Percentiles rank a stretch among this genome's conserved stretches.
These are phyloP conservation scores for Cutaneotrichosporon sp. DNA, from an alignment of 1,284 basidiomycete species.

Conservation along the genomic window DNA sequence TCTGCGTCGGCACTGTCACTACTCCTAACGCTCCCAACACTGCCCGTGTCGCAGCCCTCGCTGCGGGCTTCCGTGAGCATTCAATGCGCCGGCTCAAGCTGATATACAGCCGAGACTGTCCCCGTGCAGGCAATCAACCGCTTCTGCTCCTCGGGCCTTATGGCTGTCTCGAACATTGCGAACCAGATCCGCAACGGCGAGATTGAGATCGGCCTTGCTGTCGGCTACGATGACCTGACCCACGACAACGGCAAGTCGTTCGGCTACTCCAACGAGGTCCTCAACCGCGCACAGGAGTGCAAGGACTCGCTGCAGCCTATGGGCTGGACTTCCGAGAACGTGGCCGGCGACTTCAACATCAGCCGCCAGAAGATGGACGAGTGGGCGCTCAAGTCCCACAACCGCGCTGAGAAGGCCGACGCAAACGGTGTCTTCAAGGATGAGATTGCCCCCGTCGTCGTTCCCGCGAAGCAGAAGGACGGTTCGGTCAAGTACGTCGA, in stretches of 20 bases:
- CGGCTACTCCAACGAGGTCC: constrained; percentile 68
- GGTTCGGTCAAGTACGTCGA: background rate
- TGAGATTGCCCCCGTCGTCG: constrained; percentile 83
- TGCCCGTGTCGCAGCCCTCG: constrained; percentile 11
- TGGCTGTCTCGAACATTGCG: constrained; percentile 64
- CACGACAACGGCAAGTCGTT: constrained; percentile 72
- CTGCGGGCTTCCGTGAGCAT: constrained; percentile 17
- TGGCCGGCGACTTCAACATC: constrained; percentile 75
- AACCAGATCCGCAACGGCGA: constrained; percentile 77
- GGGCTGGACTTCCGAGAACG: constrained; percentile 96
- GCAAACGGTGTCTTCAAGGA: constrained; percentile 81
- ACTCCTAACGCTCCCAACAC: constrained; percentile 14
- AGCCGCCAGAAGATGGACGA: constrained; percentile 78
- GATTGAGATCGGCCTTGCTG: constrained; percentile 88
- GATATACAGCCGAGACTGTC: constrained; percentile 40
- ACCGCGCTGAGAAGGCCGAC: constrained; percentile 79
- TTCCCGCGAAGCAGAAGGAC: constrained; percentile 67
- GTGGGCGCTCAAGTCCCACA: constrained; percentile 72
- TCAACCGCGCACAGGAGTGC: constrained; percentile 65
- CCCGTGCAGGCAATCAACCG: constrained; percentile 87
- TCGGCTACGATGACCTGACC: constrained; percentile 95
- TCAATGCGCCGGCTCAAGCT: background rate
- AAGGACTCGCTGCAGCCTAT: constrained; percentile 92
- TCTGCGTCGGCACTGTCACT: constrained; percentile 16
- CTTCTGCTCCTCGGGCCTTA: constrained; percentile 88